Conservation (phyloP, 768 basidiomycete genomes). For the Termitomyces eurrhizus region DNA sequence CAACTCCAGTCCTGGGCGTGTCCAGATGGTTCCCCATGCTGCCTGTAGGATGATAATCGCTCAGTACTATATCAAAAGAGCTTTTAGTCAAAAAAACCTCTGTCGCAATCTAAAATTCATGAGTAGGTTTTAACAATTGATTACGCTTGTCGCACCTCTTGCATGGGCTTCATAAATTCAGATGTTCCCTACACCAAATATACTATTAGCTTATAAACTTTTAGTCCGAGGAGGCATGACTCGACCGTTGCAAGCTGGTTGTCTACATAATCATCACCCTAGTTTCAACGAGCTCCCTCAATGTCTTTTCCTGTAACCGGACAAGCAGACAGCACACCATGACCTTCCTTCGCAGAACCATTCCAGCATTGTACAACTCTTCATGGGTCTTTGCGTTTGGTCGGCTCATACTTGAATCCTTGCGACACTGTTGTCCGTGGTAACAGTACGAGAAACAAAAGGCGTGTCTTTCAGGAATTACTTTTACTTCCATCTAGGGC, state of each 20-base stretch:
- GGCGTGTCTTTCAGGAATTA: background rate
- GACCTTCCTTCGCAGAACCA: constrained; percentile 35
- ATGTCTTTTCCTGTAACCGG: background rate
- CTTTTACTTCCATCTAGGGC: background rate
- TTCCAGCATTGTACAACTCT: constrained; percentile 40
- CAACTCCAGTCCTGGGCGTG: constrained; percentile 40
- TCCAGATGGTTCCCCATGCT: constrained; percentile 46
- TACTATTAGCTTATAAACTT: background rate
- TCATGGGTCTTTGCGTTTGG: constrained; percentile 33
- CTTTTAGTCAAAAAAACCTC: constrained; percentile 22
- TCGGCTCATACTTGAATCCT: constrained; percentile 35
- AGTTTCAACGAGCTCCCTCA: background rate
- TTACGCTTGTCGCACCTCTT: constrained; percentile 25
- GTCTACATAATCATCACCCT: constrained; percentile 43
- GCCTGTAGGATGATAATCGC: constrained; percentile 21
- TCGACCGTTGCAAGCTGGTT: constrained; percentile 34
- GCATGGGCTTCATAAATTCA: constrained; percentile 46
- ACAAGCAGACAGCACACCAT: constrained; percentile 27
- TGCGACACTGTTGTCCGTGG: background rate
- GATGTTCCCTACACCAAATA: constrained; percentile 18
- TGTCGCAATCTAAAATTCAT: constrained; percentile 27
- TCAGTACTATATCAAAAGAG: background rate
- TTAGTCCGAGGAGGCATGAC: background rate
- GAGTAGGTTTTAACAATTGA: background rate
- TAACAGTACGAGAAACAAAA: background rate